Base-by-base conservation (phyloP, 2,329 filamentous ascomycete genomes). In the Westerdykella ornata region DNA sequence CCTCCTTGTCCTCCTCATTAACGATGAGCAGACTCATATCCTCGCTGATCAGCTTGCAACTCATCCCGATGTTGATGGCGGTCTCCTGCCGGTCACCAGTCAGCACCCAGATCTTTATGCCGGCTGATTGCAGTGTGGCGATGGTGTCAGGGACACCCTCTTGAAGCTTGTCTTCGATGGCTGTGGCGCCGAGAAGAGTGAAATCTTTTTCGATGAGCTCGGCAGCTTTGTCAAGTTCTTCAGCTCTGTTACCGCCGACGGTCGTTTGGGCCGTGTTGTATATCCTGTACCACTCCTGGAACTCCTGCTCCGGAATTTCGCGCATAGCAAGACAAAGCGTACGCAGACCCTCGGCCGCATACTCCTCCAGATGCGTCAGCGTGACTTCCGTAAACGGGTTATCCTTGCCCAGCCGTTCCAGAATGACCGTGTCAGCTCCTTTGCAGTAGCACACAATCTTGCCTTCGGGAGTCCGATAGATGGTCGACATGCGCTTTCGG, bases 51-150 rank as follows among this genome's bases (percentile, higher is more conserved):
- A 98, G 77, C 70, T 97, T 97, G 71, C 92, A 98, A 65, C 88
- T 96, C 92, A 98, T 98, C 50, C 94, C 92, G 53, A 98, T 98
- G 66, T 98, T 98, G 77, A 98, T 98, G 42, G 92, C 92, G 19
- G 92, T 98, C 68, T 98, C 92, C 68, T 98, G 94, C 57, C 92
- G 81, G 72, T 98, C 92, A 56, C 92, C 92, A 30, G 92, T 98
- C 66, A 98, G 69, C 15, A 98, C 92, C 92, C 92, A 98, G 41
- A 98, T 84, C 69, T 98, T 98, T 74, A 98, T 97, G 39, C 89
- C 90, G 17, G 94, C 92, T 50, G 89, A 86, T 66, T 98, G 94
- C 19, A 98, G 74, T 0, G 92, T 98, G 65, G 96, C 88, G 44
- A 98, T 98, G 0, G 92, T 98, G 66, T 98, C 92, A 2, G 92